phyloP scores from a whole-genome alignment of 441 rosid genomes.

The Kokia cookei region DNA sequence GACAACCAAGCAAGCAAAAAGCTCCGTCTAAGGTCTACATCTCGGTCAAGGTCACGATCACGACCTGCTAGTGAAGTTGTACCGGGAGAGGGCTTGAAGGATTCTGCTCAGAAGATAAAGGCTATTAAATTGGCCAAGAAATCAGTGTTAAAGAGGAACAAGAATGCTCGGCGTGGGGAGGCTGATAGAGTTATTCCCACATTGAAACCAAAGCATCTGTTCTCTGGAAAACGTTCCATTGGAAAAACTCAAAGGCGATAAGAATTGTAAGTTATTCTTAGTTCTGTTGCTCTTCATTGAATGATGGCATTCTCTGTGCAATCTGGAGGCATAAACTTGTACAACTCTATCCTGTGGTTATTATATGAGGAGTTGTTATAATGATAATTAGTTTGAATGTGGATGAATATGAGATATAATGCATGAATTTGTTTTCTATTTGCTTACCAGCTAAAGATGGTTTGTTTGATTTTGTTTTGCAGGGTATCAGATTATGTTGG shows the following conservation, averaged over 20 bases:
- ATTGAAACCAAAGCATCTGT: conserved; percentile 65
- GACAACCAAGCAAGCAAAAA: conserved; percentile 48
- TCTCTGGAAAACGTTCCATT: conserved; percentile 65
- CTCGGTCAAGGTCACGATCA: conserved; percentile 41
- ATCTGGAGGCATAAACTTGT: too few relatives aligned
- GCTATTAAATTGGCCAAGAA: conserved; percentile 45
- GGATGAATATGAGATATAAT: too few relatives aligned
- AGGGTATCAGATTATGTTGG: too few relatives aligned
- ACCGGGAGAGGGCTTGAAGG: conserved; percentile 79
- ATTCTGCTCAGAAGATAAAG: conserved; percentile 57
- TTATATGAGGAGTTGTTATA: too few relatives aligned
- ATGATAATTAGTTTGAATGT: too few relatives aligned
- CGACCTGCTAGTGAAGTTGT: conserved; percentile 64
- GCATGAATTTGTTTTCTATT: too few relatives aligned
- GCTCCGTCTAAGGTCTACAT: conserved; percentile 41
- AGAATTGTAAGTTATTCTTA: not conserved
- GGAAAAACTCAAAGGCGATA: conserved; percentile 65
- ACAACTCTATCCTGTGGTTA: too few relatives aligned
- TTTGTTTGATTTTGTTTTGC: too few relatives aligned
- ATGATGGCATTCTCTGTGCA: not conserved
- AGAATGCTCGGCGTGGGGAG: conserved; percentile 78
- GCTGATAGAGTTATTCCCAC: conserved; percentile 76
- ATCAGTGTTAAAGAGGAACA: conserved; percentile 67
- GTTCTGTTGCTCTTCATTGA: not conserved
- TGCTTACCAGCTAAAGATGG: too few relatives aligned